phyloP scores from a whole-genome alignment of 495 filamentous ascomycete species.

The Tuber umbilicatum region DNA sequence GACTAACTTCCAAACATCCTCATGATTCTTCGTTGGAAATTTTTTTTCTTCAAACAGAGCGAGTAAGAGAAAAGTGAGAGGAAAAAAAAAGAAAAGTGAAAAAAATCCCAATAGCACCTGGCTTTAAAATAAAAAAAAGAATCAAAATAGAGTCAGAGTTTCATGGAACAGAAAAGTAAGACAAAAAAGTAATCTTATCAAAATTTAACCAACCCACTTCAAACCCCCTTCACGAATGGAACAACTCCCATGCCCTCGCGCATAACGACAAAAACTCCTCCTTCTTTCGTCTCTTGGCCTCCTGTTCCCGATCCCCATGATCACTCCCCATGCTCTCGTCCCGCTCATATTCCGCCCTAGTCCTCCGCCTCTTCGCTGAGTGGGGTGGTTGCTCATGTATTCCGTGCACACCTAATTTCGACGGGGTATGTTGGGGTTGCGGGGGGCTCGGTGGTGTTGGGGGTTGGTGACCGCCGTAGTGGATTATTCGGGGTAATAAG shows the following conservation, averaged over 20 bases:
- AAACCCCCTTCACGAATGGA: slow-evolving; percentile 63
- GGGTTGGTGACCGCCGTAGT: slow-evolving; percentile 85
- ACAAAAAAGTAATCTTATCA: neutral
- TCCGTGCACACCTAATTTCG: slow-evolving; percentile 44
- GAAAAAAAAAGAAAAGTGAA: slow-evolving; percentile 24
- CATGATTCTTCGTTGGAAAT: slow-evolving; percentile 2
- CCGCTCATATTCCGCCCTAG: slow-evolving; percentile 81
- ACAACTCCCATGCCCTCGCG: slow-evolving; percentile 87
- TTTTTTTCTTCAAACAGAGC: neutral
- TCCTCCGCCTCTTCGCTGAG: slow-evolving; percentile 59
- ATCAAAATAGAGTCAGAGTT: neutral
- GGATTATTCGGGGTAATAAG: slow-evolving; percentile 82
- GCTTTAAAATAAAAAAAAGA: slow-evolving; percentile 14
- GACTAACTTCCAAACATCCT: slow-evolving; percentile 4
- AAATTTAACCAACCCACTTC: neutral
- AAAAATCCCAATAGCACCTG: slow-evolving; percentile 33
- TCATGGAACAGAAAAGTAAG: neutral
- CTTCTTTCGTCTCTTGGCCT: slow-evolving; percentile 79
- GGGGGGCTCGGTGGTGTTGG: slow-evolving; percentile 87
- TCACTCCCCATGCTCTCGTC: slow-evolving; percentile 59
- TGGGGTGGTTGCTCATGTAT: slow-evolving; percentile 41
- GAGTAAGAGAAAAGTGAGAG: slow-evolving; percentile 8
- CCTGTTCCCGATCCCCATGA: slow-evolving; percentile 57
- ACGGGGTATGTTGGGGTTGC: slow-evolving; percentile 43
- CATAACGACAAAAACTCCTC: slow-evolving; percentile 88